Base-by-base conservation (phyloP, 1,284 basidiomycete genomes). In the Apiotrichum laibachii region DNA sequence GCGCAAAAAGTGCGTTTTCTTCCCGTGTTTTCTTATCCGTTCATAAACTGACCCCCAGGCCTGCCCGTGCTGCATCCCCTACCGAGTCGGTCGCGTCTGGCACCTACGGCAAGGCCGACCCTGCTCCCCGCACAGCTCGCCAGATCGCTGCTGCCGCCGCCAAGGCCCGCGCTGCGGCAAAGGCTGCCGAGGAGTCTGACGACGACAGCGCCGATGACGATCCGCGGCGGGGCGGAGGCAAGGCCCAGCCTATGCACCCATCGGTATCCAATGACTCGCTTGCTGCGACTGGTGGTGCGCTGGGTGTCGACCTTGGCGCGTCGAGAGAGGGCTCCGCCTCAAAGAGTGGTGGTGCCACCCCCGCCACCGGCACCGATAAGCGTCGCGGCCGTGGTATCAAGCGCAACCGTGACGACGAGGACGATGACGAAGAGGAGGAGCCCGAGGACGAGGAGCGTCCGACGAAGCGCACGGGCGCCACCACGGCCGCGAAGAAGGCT, bases 61-160 rank as follows among this genome's bases (percentile, higher is more conserved):
- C 58, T 9, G 70, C 65, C 42, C 66, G 75, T 12, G 75, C 72
- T 22, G 59, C 67, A 2, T 76, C 76, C 7, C 72, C 75, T 16
- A 67, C 72, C 10, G 73, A 77, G 40, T 76, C 75, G 3, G 62
- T 76, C 43, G 72, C 68, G 2, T 77, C 76, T 8, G 65, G 22
- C 69, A 65, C 35, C 18, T 72, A 62, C 39, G 65, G 66, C 54
- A 74, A 71, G 56, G 39, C 63, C 26, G 68, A 72, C 46, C 51
- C 53, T 2, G 59, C 53, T 1, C 72, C 72, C 5, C 72, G 71
- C 21, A 76, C 73, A 3, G 73, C 73, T 9, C 72, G 76, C 33
- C 75, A 77, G 62, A 65, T 75, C 18, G 75, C 75, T 5, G 75
- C 75, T 1, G 75, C 74, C 1, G 73, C 71, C 2, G 71, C 67